Conservation (phyloP, 768 basidiomycete genomes). For the Coprinopsis cinerea region DNA sequence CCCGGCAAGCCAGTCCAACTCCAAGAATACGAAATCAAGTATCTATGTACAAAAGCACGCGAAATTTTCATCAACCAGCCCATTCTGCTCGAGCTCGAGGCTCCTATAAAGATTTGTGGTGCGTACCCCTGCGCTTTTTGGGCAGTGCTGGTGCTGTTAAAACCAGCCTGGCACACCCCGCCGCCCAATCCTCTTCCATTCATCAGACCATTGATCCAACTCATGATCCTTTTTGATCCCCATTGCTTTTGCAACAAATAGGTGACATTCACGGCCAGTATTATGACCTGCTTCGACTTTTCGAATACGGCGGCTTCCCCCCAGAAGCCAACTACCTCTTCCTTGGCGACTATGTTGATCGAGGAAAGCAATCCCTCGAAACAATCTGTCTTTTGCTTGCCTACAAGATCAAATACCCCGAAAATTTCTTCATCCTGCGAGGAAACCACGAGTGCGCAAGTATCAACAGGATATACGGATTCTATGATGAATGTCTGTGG, state of each 20-base stretch:
- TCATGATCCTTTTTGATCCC: constrained; percentile 1
- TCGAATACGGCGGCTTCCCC: constrained; percentile 99
- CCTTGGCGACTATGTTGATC: constrained; percentile 98
- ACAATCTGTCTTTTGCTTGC: constrained; percentile 99
- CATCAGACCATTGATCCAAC: constrained; percentile 7
- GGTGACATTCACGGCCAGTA: constrained; percentile 99
- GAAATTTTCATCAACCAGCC: constrained; percentile 99
- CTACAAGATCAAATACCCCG: constrained; percentile 99
- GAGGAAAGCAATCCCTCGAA: constrained; percentile 97
- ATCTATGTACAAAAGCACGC: constrained; percentile 95
- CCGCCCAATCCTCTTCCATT: no score
- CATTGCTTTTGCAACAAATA: constrained; percentile 27
- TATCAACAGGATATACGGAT: constrained; percentile 99
- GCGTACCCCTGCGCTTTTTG: constrained; percentile 25
- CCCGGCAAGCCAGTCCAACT: constrained; percentile 98
- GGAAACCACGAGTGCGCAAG: constrained; percentile 99
- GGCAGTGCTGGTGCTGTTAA: no score
- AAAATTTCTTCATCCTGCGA: constrained; percentile 99
- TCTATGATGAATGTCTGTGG: constrained; percentile 96
- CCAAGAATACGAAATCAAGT: constrained; percentile 99
- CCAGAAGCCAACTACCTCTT: constrained; percentile 99
- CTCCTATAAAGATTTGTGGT: constrained; percentile 99
- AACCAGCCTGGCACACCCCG: no score
- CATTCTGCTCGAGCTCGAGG: constrained; percentile 95
- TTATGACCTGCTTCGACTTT: constrained; percentile 95